Conservation (phyloP, 805 yeast species). For the Starmerella khaoyaiensis region DNA sequence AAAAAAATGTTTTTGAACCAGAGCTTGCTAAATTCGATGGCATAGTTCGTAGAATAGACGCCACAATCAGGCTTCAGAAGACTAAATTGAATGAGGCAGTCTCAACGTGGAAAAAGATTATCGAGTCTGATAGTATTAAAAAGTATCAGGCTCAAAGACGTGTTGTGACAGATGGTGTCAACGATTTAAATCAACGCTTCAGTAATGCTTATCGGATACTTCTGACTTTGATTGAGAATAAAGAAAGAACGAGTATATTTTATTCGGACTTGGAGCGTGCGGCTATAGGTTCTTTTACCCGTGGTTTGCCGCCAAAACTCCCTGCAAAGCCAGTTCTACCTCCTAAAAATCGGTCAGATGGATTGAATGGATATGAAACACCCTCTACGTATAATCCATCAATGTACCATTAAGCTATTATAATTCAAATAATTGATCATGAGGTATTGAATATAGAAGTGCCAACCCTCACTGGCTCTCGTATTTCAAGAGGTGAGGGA, state of each 20-base stretch:
- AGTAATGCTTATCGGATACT: slow-evolving; percentile 44
- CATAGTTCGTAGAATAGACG: slow-evolving; percentile 50
- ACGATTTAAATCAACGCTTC: slow-evolving; percentile 33
- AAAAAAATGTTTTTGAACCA: slow-evolving; percentile 45
- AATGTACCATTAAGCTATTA: slow-evolving; percentile 17
- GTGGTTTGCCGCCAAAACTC: slow-evolving; percentile 10
- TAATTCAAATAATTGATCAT: no score
- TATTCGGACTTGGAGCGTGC: slow-evolving; percentile 40
- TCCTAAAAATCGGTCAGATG: slow-evolving; percentile 7
- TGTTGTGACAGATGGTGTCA: slow-evolving; percentile 26
- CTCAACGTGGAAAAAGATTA: slow-evolving; percentile 35
- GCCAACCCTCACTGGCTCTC: no score
- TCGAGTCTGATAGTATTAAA: slow-evolving; percentile 35
- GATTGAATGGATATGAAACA: slow-evolving; percentile 17
- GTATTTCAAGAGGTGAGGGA: no score
- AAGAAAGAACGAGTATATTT: slow-evolving; percentile 47
- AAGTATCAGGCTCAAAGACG: slow-evolving; percentile 29
- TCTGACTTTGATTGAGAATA: slow-evolving; percentile 45
- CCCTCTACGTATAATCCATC: slow-evolving; percentile 21
- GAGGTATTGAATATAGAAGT: no score
- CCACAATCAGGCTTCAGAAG: slow-evolving; percentile 54
- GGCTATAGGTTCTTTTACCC: slow-evolving; percentile 18
- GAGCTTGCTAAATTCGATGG: slow-evolving; percentile 70
- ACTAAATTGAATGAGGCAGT: slow-evolving; percentile 37
- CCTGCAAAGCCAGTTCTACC: slow-evolving; percentile 21